phyloP scores from a whole-genome alignment of 2,329 filamentous ascomycete genomes.

The Penicillium sp. region DNA sequence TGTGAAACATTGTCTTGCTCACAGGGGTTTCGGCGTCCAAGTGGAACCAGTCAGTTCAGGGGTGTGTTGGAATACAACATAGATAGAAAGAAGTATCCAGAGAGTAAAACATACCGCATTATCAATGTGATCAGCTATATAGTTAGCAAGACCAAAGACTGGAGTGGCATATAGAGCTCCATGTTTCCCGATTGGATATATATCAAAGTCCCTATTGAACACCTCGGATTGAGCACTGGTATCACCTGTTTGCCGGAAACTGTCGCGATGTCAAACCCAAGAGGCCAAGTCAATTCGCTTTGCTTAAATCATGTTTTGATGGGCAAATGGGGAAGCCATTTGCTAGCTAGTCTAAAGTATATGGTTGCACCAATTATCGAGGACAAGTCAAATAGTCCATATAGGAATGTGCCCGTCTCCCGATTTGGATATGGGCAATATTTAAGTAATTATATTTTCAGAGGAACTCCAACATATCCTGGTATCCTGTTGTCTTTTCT shows the following conservation, averaged over 20 bases:
- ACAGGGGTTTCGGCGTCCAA: constrained; percentile 1
- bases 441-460: constrained; percentile 1
- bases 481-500: constrained; percentile 23
- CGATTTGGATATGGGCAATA: not conserved
- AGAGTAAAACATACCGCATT: not conserved
- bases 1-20: constrained; percentile 11
- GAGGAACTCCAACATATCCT: constrained; percentile 16
- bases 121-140: not conserved
- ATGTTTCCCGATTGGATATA: constrained; percentile 12
- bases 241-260: constrained; percentile 4
- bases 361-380: not conserved
- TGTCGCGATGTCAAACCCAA: not conserved
- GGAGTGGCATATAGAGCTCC: not conserved
- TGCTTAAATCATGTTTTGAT: not conserved
- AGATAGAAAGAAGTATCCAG: not conserved
- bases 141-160: not conserved
- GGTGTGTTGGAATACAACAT: not conserved
- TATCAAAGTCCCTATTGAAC: not conserved
- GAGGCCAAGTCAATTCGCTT: not conserved
- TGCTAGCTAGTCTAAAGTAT: not conserved
- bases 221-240: not conserved
- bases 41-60: constrained; percentile 10
- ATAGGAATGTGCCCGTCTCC: not conserved
- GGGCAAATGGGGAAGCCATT: not conserved
- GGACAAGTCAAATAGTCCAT: not conserved